phyloP scores from a whole-genome alignment of 2,329 filamentous ascomycete species.

The Talaromyces sp. region DNA sequence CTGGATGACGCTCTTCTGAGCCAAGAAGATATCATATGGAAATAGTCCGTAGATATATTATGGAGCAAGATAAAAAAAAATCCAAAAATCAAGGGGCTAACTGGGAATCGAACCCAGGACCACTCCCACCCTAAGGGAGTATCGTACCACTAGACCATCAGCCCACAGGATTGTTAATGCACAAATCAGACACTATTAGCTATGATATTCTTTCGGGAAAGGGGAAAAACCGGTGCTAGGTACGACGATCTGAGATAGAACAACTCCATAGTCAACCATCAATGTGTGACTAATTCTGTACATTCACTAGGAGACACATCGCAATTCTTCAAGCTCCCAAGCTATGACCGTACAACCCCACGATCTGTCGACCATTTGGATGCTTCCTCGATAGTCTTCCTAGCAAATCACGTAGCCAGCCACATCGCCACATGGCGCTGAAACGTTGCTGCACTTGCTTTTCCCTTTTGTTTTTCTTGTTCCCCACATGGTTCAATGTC shows the following conservation, averaged over 20 bases:
- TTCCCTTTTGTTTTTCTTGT: not conserved
- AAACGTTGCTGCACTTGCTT: not conserved
- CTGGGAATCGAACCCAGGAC: slow-evolving; percentile 13
- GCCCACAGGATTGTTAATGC: not conserved
- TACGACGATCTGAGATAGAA: too few species aligned
- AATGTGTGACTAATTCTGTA: not conserved
- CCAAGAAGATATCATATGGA: not conserved
- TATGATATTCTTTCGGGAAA: not conserved
- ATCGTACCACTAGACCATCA: slow-evolving; percentile 13
- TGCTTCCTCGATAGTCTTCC: not conserved
- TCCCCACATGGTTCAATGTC: slow-evolving; percentile 6
- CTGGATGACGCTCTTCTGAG: not conserved
- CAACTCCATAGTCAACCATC: too few species aligned
- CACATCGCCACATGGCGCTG: slow-evolving; percentile 8
- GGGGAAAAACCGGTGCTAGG: not conserved
- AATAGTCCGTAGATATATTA: not conserved
- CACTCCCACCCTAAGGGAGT: slow-evolving; percentile 13
- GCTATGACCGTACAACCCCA: not conserved
- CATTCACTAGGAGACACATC: not conserved
- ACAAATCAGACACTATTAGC: not conserved
- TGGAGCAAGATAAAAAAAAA: not conserved
- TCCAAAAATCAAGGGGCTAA: slow-evolving; percentile 2
- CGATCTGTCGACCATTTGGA: not conserved
- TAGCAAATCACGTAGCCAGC: not conserved
- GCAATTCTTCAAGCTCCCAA: not conserved